These are phyloP conservation scores for Tylopilus rubrobrunneus DNA, from an alignment of 768 basidiomycete genomes.

Conservation along the genomic window DNA sequence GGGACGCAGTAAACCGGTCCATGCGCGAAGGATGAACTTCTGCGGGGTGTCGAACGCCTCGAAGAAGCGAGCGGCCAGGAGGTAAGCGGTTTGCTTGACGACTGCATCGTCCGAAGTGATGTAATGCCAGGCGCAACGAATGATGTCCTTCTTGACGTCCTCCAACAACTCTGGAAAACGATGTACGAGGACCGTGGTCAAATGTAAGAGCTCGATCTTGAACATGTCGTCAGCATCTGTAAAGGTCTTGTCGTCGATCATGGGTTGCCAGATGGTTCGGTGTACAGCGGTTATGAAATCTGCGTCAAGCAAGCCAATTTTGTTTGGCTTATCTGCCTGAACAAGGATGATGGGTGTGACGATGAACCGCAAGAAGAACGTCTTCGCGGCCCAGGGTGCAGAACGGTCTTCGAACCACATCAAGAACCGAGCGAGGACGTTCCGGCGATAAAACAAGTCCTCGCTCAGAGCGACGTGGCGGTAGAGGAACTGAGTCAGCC, in stretches of 20 bases:
- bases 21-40: slow-evolving; percentile 88
- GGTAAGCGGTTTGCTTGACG: slow-evolving; percentile 89
- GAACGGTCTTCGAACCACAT: slow-evolving; percentile 71
- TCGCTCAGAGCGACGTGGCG: slow-evolving; percentile 74
- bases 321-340: slow-evolving; percentile 56
- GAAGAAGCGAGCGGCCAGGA: slow-evolving; percentile 90
- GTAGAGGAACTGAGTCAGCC: slow-evolving; percentile 81
- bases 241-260: slow-evolving; percentile 52
- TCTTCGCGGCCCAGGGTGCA: slow-evolving; percentile 72
- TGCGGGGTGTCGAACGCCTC: slow-evolving; percentile 82
- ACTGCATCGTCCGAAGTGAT: slow-evolving; percentile 83
- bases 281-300: slow-evolving; percentile 71
- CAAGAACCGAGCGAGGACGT: slow-evolving; percentile 79
- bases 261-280: slow-evolving; percentile 76
- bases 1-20: slow-evolving; percentile 83
- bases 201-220: slow-evolving; percentile 84
- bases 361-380: slow-evolving; percentile 73
- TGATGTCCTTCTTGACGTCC: slow-evolving; percentile 85
- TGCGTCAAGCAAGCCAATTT: slow-evolving; percentile 62
- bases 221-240: slow-evolving; percentile 74
- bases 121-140: slow-evolving; percentile 89
- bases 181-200: slow-evolving; percentile 87
- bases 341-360: slow-evolving; percentile 84
- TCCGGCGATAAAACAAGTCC: slow-evolving; percentile 69
- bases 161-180: slow-evolving; percentile 76